Base-by-base conservation (phyloP, 2,329 filamentous ascomycete species). In the Verticillium alfalfae region DNA sequence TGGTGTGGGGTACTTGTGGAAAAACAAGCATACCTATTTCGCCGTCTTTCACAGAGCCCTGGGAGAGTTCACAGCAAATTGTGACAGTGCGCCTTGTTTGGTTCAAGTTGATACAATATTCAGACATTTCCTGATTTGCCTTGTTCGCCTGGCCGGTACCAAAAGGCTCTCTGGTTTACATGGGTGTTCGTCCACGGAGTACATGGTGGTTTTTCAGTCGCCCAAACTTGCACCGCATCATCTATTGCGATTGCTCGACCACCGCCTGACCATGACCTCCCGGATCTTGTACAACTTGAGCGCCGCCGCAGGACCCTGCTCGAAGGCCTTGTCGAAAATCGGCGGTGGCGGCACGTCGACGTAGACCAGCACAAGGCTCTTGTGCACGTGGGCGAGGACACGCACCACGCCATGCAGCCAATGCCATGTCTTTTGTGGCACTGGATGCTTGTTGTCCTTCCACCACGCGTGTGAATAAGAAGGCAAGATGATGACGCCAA, bases 391-490 rank as follows among this genome's bases (percentile, higher is more conserved):
- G 1, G 89, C 88, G 68, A 98, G 87, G 16, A 98, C 93, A 9
- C 95, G 86, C 66, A 97, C 96, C 55, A 96, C 84, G 56, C 91
- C 90, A 76, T 97, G 94, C 58, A 98, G 79, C 90, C 90, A 93
- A 70, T 88, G 86, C 92, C 92, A 96, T 15, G 84, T 82, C 69
- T 79, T 81, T 55, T 72, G 72, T 45, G 81, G 78, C 58, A 79
- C 69, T 58, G 77, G 71, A 54, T 84, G 83, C 3, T 83, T 82
- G 56, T 82, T 74, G 1, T 80, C 76, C 65, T 83, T 81, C 93
- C 93, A 97, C 70, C 88, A 87, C 0, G 84, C 71, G 70, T 95
- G 80, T 0, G 83, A 88, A 71, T 96, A 98, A 0, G 92, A 89
- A 0, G 95, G 94, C 3, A 98, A 72, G 49, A 99, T 86, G 31